A percentile compares a stretch with the other conserved stretches of the same genome.
Evolutionary conservation across 2,329 filamentous ascomycete species (phyloP).

Genomic region (Colletotrichum lentis): DNA sequence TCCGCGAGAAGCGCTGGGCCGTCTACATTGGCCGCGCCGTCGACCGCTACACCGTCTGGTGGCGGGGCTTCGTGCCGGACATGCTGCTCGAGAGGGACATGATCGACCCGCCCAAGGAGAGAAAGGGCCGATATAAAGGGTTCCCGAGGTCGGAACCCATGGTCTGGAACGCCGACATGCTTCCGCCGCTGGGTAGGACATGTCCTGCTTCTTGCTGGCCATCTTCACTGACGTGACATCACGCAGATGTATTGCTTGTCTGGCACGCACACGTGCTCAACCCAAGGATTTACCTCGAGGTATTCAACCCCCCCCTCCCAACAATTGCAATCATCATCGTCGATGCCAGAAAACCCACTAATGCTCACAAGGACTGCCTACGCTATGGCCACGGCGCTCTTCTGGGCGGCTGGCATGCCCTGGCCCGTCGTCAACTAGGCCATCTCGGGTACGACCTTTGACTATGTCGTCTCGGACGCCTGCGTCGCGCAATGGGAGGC

Average conservation of each 20-base stretch:
- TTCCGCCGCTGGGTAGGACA: constrained; percentile 60
- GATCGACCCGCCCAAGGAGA: constrained; percentile 26
- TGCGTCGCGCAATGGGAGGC: constrained; percentile 55
- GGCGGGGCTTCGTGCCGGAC: constrained; percentile 49
- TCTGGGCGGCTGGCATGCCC: constrained; percentile 68
- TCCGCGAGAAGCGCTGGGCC: constrained; percentile 73
- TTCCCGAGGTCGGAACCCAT: constrained; percentile 44
- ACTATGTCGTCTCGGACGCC: constrained; percentile 56
- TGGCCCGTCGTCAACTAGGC: constrained; percentile 64
- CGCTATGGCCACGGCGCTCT: constrained; percentile 59
- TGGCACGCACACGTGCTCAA: constrained; percentile 78
- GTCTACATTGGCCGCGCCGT: constrained; percentile 71
- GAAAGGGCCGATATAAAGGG: constrained; percentile 39
- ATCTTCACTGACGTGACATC: neutral
- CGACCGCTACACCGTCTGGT: constrained; percentile 70
- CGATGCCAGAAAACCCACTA: neutral
- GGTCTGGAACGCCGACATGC: constrained; percentile 48
- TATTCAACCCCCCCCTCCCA: neutral
- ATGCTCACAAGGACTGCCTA: constrained; percentile 60
- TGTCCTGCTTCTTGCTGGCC: constrained; percentile 45
- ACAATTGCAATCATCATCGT: neutral
- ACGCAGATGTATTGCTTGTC: constrained; percentile 72
- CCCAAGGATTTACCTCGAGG: constrained; percentile 69
- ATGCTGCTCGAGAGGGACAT: constrained; percentile 44
- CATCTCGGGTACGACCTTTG: constrained; percentile 61